Base-by-base conservation (phyloP, 352 stramenopile genomes). In the Globisporangium alternatum region DNA sequence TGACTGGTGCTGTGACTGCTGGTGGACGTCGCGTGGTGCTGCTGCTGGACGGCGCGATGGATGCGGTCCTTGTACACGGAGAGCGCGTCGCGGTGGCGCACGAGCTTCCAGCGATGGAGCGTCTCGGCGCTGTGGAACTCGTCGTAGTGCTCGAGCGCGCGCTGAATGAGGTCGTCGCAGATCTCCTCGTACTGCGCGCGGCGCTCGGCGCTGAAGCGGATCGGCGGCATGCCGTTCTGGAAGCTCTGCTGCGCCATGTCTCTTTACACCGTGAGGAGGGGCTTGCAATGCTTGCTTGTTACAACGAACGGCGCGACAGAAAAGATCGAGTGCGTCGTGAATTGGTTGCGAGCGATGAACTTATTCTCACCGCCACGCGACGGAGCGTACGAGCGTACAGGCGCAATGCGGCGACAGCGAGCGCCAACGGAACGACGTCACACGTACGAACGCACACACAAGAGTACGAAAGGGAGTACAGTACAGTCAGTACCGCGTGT, bases 121-220 rank as follows among this genome's bases (percentile, higher is more conserved):
- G 52, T 57, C 30, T 67, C 65, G 25, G 75, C 60, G 19, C 48
- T 56, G 65, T 90, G 81, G 66, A 90, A 90, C 6, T 76, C 67
- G 30, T 86, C 74, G 65, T 88, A 78, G 54, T 80, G 71, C 30
- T 71, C 56, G 2, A 90, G 74, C 37, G 81, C 70, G 53, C 70
- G 72, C 47, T 90, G 76, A 45, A 90, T 75, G 15, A 90, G 72
- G 56, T 86, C 76, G 65, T 90, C 76, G 51, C 79, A 83, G 30
- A 71, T 68, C 0, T 69, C 68, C 47, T 88, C 81, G 65, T 75
- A 75, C n/a, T 78, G 64, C 43, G 74, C 56, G 25, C 71, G 75
- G 10, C 71, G 67, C 52, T 72, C 64, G 9, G 60, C 65, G 30
- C 60, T 72, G 43, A 90, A 83, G 28, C 72, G 49, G 13, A 90